Conservation (phyloP, 2,329 filamentous ascomycete species). For the Stylonectria norvegica region DNA sequence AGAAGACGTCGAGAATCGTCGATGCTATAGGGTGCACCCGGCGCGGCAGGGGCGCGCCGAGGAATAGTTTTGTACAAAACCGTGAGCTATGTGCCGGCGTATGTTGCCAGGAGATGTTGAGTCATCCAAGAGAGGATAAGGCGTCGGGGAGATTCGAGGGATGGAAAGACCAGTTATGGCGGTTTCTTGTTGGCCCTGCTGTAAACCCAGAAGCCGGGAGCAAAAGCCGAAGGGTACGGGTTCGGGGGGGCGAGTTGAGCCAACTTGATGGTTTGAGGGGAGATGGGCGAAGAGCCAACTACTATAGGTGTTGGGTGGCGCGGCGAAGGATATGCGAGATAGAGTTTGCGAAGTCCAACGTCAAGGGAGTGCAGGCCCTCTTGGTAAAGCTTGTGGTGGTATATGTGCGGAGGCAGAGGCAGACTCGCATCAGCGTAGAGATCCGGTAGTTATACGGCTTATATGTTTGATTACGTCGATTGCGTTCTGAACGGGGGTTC, state of each 20-base stretch:
- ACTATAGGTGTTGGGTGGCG: conserved; percentile 10
- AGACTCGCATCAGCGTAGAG: conserved; percentile 13
- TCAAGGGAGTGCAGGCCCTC: background rate
- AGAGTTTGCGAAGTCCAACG: conserved; percentile 4
- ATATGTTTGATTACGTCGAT: conserved; percentile 10
- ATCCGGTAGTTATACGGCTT: conserved; percentile 16
- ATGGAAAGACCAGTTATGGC: conserved; percentile 67
- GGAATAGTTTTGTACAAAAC: conserved; percentile 31
- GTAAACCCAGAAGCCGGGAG: conserved; percentile 91
- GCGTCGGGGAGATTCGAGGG: conserved; percentile 6
- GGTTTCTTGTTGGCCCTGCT: conserved; percentile 96
- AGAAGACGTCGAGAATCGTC: conserved; percentile 15
- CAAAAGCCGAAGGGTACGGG: conserved; percentile 82
- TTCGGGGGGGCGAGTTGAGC: conserved; percentile 72
- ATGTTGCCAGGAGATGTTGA: conserved; percentile 18
- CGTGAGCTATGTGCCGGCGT: conserved; percentile 20
- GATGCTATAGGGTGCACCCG: conserved; percentile 30
- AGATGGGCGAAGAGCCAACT: conserved; percentile 23
- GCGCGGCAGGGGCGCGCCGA: conserved; percentile 38
- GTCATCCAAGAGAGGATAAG: conserved; percentile 8
- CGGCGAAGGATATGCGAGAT: conserved; percentile 5
- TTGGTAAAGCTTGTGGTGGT: conserved; percentile 5
- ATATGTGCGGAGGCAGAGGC: conserved; percentile 7
- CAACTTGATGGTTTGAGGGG: conserved; percentile 76
- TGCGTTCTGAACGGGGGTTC: conserved; percentile 19